A percentile compares a stretch with the other conserved stretches of the same genome.
Evolutionary conservation across 2,329 filamentous ascomycete species (phyloP).

Genomic region (Arachnomyces sp.): DNA sequence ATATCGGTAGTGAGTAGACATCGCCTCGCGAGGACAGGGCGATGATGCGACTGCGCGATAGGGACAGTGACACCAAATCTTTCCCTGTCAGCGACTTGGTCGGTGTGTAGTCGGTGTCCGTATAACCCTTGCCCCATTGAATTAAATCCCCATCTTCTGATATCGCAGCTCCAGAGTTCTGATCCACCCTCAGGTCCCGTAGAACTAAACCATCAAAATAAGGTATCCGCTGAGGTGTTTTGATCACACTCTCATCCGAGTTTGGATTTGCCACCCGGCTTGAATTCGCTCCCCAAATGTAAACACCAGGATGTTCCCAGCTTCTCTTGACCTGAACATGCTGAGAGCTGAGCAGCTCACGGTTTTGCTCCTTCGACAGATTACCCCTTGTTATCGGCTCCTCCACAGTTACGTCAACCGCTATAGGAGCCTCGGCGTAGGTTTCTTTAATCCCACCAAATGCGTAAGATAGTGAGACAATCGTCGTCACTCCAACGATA

Average conservation of each 20-base stretch:
- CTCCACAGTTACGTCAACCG: slow-evolving; percentile 56
- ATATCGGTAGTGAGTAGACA: slow-evolving; percentile 78
- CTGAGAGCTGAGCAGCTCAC: slow-evolving; percentile 73
- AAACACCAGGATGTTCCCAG: slow-evolving; percentile 76
- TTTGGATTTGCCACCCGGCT: slow-evolving; percentile 80
- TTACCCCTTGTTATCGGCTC: slow-evolving; percentile 49
- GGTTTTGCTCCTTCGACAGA: slow-evolving; percentile 60
- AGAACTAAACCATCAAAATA: slow-evolving; percentile 81
- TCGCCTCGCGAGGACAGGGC: slow-evolving; percentile 66
- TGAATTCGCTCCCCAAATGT: slow-evolving; percentile 84
- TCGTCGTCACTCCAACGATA: slow-evolving; percentile 1
- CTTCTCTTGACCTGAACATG: slow-evolving; percentile 82
- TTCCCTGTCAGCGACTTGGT: slow-evolving; percentile 70
- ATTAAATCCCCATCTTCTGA: slow-evolving; percentile 80
- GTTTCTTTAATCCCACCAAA: slow-evolving; percentile 8
- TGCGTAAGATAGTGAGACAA: slow-evolving; percentile 1
- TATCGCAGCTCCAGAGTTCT: slow-evolving; percentile 76
- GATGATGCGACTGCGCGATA: slow-evolving; percentile 78
- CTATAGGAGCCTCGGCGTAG: slow-evolving; percentile 5
- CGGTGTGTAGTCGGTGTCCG: slow-evolving; percentile 56
- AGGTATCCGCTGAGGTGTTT: slow-evolving; percentile 66
- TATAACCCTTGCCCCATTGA: slow-evolving; percentile 82
- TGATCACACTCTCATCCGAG: slow-evolving; percentile 68
- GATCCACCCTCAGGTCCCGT: slow-evolving; percentile 78
- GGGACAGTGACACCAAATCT: slow-evolving; percentile 64